Conservation (phyloP, 1,284 basidiomycete species). For the Veloboletus limbatus region DNA sequence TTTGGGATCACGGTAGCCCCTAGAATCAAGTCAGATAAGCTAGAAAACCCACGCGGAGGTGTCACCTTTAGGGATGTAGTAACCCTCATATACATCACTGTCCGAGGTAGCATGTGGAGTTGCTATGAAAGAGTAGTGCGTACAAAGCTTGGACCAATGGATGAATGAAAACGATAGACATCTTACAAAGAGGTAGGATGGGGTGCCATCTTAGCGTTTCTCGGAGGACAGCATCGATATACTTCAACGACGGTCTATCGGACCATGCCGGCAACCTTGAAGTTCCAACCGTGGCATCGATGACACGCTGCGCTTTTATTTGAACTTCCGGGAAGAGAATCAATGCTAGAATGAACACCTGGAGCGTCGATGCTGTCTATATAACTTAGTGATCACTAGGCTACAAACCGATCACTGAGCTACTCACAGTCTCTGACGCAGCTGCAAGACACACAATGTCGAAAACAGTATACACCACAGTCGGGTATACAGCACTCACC, state of each 20-base stretch:
- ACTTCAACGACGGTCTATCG: slow-evolving; percentile 17
- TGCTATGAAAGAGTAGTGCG: slow-evolving; percentile 2
- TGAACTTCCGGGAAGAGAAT: slow-evolving; percentile 40
- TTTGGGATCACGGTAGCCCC: slow-evolving; percentile 27
- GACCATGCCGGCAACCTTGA: slow-evolving; percentile 18
- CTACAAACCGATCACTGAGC: neutral
- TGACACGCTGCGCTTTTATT: slow-evolving; percentile 37
- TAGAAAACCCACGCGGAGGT: neutral
- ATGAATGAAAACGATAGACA: neutral
- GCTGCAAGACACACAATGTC: slow-evolving; percentile 1
- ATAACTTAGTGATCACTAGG: neutral
- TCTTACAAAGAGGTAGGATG: slow-evolving; percentile 22
- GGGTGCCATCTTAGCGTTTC: slow-evolving; percentile 25
- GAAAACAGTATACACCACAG: neutral
- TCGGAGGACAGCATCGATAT: slow-evolving; percentile 23
- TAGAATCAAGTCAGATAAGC: slow-evolving; percentile 5
- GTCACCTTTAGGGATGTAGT: slow-evolving; percentile 30
- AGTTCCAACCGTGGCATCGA: slow-evolving; percentile 18
- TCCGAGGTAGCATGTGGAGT: slow-evolving; percentile 20
- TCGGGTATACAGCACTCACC: slow-evolving; percentile 2
- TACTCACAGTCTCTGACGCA: slow-evolving; percentile 21
- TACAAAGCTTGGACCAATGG: neutral
- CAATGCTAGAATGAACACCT: slow-evolving; percentile 43
- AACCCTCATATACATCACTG: slow-evolving; percentile 28
- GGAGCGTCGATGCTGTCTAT: slow-evolving; percentile 38